A percentile compares a stretch with the other conserved stretches of the same genome.
These are phyloP conservation scores for Ophiostoma australiae DNA, from an alignment of 2,329 filamentous ascomycete species.

Conservation along the genomic window DNA sequence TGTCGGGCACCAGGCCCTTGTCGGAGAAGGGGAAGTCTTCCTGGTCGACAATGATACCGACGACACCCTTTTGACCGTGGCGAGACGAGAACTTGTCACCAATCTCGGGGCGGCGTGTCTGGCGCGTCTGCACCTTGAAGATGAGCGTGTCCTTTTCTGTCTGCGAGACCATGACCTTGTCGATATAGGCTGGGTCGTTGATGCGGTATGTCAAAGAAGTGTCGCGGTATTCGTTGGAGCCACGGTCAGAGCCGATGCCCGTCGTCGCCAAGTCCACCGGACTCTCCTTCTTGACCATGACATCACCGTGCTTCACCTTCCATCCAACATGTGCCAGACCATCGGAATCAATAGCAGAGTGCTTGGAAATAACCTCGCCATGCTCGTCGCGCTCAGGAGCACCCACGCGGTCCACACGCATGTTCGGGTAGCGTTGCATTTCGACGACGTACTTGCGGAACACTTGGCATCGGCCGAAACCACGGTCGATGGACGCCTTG, in stretches of 20 bases:
- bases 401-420: constrained; percentile 62
- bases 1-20: constrained; percentile 84
- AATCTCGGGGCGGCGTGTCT: constrained; percentile 88
- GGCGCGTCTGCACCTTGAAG: constrained; percentile 92
- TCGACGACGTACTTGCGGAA: constrained; percentile 89
- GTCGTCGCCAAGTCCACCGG: constrained; percentile 73
- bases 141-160: constrained; percentile 82
- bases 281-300: constrained; percentile 84
- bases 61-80: constrained; percentile 96
- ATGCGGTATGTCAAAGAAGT: constrained; percentile 74
- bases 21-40: constrained; percentile 97
- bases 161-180: constrained; percentile 91
- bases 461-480: constrained; percentile 96
- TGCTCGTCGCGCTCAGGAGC: constrained; percentile 58
- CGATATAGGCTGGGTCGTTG: constrained; percentile 79
- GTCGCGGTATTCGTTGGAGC: constrained; percentile 60
- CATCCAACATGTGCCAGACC: constrained; percentile 84
- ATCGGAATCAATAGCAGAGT: constrained; percentile 72
- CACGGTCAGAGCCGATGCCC: constrained; percentile 63
- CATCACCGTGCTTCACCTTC: constrained; percentile 70
- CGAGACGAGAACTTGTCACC: constrained; percentile 98
- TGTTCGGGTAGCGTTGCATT: constrained; percentile 84
- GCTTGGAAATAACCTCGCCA: constrained; percentile 59
- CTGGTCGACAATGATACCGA: constrained; percentile 93
- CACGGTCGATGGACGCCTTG: constrained; percentile 90